Base-by-base conservation (phyloP, 139 green algal species). In the Desmodesmus armatus region DNA sequence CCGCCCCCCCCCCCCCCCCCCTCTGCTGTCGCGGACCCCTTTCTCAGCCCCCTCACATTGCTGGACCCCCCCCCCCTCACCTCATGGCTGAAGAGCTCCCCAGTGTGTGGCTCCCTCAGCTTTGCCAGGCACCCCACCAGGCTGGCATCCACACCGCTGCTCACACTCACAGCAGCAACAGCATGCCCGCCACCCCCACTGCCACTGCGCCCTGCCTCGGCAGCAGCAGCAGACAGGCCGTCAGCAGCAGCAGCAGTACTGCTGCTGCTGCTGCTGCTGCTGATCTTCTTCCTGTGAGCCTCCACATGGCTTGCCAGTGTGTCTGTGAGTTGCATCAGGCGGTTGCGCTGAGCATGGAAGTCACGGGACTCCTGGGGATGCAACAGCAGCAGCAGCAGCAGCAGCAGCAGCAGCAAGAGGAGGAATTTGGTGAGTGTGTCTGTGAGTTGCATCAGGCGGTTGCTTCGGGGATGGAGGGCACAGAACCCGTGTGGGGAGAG, bases 101-200 rank as follows among this genome's bases (percentile, higher is more conserved):
- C n/a, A n/a, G n/a, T n/a, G n/a, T n/a, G n/a, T n/a, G 67, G 67
- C 37, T 75, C 67, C 29, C 15, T 80, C 43, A 80, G 47, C 29
- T 41, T 40, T 65, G 49, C 41, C 41, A 80, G 9, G 43, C 73
- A 80, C 29, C 40, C 73, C 9, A 25, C 73, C 73, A 80, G 73
- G 25, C 11, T 51, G 2, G 37, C 23, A 37, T 75, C 67, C n/a
- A n/a, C n/a, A n/a, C n/a, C n/a, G n/a, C n/a, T n/a, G n/a, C n/a
- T n/a, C n/a, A n/a, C n/a, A n/a, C n/a, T n/a, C n/a, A n/a, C n/a
- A n/a, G n/a, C n/a, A n/a, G n/a, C n/a, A n/a, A n/a, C n/a, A n/a
- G n/a, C n/a, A n/a, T n/a, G n/a, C n/a, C n/a, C n/a, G n/a, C n/a
- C n/a, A n/a, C n/a, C n/a, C n/a, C n/a, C n/a, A n/a, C n/a, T n/a